Conservation (phyloP, 345 rosid species). For the Sonneratia alba region DNA sequence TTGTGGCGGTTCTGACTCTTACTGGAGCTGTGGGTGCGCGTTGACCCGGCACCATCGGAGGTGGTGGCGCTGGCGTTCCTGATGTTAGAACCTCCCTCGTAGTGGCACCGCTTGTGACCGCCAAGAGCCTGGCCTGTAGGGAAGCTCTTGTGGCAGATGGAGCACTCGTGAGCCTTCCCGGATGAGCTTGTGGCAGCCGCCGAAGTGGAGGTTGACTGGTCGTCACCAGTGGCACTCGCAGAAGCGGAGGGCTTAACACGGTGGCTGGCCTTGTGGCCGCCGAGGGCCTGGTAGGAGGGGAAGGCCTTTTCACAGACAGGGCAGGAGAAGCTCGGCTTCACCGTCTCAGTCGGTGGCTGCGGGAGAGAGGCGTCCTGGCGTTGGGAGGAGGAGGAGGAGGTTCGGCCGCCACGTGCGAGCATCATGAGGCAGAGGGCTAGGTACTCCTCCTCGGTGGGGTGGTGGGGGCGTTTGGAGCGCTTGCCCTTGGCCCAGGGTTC, state of each 20-base stretch:
- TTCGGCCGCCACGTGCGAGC: constrained; percentile 68
- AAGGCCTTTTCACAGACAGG: constrained; percentile 67
- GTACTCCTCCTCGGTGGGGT: constrained; percentile 70
- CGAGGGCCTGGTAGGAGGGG: constrained; percentile 77
- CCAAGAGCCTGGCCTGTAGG: constrained; percentile 70
- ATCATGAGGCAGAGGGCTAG: constrained; percentile 91
- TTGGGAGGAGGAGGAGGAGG: constrained; percentile 22
- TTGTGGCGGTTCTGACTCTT: constrained; percentile 13
- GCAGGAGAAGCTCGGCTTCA: constrained; percentile 47
- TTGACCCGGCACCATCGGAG: constrained; percentile 51
- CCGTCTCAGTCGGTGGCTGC: neutral
- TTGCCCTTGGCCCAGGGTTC: constrained; percentile 81
- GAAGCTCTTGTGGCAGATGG: constrained; percentile 58
- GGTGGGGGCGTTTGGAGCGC: constrained; percentile 73
- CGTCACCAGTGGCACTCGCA: constrained; percentile 21
- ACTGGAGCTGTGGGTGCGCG: constrained; percentile 32
- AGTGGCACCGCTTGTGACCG: constrained; percentile 73
- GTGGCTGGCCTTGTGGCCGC: constrained; percentile 95
- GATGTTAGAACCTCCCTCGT: constrained; percentile 33
- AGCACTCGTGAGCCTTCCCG: constrained; percentile 52
- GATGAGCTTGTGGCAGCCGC: constrained; percentile 3
- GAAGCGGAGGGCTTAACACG: constrained; percentile 30
- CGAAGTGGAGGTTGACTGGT: constrained; percentile 24
- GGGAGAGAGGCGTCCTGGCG: constrained; percentile 32
- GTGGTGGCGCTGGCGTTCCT: neutral